A percentile compares a stretch with the other conserved stretches of the same genome.
Evolutionary conservation across 2,329 filamentous ascomycete genomes (phyloP).

Genomic region (Botrytis medusae): DNA sequence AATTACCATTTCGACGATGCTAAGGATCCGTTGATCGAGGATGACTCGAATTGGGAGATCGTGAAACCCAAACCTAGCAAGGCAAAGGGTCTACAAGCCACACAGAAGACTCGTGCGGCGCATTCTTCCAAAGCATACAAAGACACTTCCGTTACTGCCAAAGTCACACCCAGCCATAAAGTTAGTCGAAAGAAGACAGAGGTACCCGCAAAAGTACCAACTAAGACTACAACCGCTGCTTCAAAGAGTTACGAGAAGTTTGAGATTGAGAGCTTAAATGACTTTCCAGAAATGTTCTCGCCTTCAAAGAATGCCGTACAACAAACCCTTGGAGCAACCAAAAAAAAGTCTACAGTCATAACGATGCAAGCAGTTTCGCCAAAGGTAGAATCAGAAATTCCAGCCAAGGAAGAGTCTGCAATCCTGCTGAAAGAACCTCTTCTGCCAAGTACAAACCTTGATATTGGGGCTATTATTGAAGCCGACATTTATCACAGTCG

Average conservation of each 20-base stretch:
- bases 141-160: not conserved
- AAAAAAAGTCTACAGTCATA: not conserved
- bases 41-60: conserved; percentile 6
- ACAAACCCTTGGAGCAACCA: no score
- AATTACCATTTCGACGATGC: conserved; percentile 15
- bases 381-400: not conserved
- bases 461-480: no score
- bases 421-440: not conserved
- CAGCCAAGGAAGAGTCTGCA: not conserved
- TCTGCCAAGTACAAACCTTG: not conserved
- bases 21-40: not conserved
- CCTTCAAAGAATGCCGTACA: not conserved
- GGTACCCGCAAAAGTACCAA: not conserved
- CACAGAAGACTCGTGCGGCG: not conserved
- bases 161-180: not conserved
- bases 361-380: not conserved
- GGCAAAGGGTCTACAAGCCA: not conserved
- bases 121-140: not conserved
- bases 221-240: not conserved
- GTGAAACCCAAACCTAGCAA: conserved; percentile 6
- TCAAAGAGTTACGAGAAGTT: not conserved
- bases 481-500: no score
- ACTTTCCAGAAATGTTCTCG: not conserved
- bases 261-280: not conserved
- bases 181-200: not conserved